Conservation (phyloP, 2,329 filamentous ascomycete species). For the Leptographium wingfieldii region DNA sequence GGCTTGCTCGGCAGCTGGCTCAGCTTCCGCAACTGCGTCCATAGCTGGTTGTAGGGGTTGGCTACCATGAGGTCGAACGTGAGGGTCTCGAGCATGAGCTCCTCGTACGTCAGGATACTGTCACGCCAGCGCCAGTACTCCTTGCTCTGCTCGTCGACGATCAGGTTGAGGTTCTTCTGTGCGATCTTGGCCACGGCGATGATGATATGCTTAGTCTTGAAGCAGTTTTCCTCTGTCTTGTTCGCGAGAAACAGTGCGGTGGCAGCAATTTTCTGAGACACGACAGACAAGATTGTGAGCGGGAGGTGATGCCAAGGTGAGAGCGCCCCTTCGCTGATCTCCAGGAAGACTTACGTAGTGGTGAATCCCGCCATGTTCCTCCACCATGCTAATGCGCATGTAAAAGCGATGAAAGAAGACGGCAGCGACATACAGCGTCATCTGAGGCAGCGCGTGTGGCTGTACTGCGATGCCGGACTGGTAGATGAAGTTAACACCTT, state of each 20-base stretch:
- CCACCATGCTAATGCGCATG: slow-evolving; percentile 76
- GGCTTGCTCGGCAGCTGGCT: slow-evolving; percentile 12
- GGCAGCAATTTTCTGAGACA: slow-evolving; percentile 61
- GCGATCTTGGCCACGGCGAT: slow-evolving; percentile 88
- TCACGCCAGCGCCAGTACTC: slow-evolving; percentile 98
- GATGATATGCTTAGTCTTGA: slow-evolving; percentile 90
- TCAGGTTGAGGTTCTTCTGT: slow-evolving; percentile 80
- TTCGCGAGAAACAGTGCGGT: slow-evolving; percentile 89
- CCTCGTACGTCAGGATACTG: slow-evolving; percentile 83
- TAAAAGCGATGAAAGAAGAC: slow-evolving; percentile 95
- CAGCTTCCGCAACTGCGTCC: slow-evolving; percentile 49
- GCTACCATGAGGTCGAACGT: slow-evolving; percentile 91
- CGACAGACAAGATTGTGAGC: too few relatives aligned
- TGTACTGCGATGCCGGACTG: slow-evolving; percentile 89
- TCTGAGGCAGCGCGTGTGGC: slow-evolving; percentile 53
- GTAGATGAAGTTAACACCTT: slow-evolving; percentile 93
- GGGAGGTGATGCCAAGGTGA: too few relatives aligned
- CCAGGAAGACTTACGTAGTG: slow-evolving; percentile 61
- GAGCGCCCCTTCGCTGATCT: background rate
- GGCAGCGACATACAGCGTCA: slow-evolving; percentile 81
- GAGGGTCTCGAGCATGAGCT: slow-evolving; percentile 77
- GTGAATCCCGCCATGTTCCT: slow-evolving; percentile 65
- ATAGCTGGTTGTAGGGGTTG: slow-evolving; percentile 75
- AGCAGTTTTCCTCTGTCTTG: slow-evolving; percentile 93
- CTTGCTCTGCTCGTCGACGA: slow-evolving; percentile 93